A percentile compares a stretch with the other conserved stretches of the same genome.
Conservation (phyloP, 192 early-diverging fungal genomes). For the Coemansia sp. region DNA sequence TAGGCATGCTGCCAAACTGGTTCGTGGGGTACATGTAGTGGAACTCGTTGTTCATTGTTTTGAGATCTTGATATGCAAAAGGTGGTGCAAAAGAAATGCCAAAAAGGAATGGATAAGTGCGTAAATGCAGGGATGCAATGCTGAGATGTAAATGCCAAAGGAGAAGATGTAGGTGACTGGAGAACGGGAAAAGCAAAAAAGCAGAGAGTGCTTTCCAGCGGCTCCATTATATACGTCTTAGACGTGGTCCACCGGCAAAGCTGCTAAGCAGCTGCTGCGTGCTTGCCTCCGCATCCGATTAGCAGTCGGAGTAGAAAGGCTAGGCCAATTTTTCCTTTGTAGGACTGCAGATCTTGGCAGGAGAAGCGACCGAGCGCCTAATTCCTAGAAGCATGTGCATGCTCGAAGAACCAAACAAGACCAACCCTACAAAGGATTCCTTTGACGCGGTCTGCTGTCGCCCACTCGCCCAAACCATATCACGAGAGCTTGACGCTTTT, state of each 20-base stretch:
- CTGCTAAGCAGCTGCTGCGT: background rate
- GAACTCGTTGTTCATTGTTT: constrained; percentile 18
- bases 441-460: background rate
- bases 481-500: background rate
- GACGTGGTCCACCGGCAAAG: background rate
- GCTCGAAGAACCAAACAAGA: constrained; percentile 1
- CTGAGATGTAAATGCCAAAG: background rate
- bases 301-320: background rate
- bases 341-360: constrained; percentile 5
- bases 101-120: background rate
- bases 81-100: constrained; percentile 6
- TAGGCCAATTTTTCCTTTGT: constrained; percentile 1
- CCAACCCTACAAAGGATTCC: constrained; percentile 11
- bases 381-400: background rate
- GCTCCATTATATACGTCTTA: background rate
- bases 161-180: background rate
- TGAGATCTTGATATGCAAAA: background rate
- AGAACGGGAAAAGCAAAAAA: constrained; percentile 3
- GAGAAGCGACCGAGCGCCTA: background rate
- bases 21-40: constrained; percentile 31
- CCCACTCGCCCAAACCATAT: background rate
- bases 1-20: constrained; percentile 19
- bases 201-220: background rate
- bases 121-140: background rate
- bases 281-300: background rate